A percentile compares a stretch with the other conserved stretches of the same genome.
These are phyloP conservation scores for Tuber borchii DNA, from an alignment of 495 filamentous ascomycete species.

Conservation along the genomic window DNA sequence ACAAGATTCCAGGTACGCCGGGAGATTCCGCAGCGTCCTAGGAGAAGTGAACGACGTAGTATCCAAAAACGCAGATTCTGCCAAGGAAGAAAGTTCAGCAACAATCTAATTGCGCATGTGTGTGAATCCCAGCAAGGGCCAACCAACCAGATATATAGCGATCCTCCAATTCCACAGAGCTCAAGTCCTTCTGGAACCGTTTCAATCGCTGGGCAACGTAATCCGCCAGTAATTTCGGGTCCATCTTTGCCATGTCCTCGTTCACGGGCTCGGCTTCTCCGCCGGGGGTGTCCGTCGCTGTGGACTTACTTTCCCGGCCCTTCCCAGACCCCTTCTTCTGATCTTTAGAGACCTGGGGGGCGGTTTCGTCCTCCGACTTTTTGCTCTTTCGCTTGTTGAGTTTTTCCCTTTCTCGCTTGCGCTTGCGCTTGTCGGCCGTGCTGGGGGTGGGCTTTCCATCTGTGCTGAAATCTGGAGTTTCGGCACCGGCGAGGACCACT, in stretches of 20 bases:
- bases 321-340: constrained; percentile 49
- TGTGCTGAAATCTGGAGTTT: background rate
- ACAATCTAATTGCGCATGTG: background rate
- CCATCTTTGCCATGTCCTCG: constrained; percentile 71
- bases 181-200: constrained; percentile 71
- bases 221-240: constrained; percentile 74
- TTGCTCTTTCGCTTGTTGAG: constrained; percentile 43
- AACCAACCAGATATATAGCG: constrained; percentile 77
- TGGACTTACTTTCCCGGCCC: constrained; percentile 55
- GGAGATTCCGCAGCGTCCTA: constrained; percentile 61
- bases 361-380: constrained; percentile 31
- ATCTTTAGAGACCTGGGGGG: constrained; percentile 44
- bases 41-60: constrained; percentile 62
- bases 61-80: constrained; percentile 58
- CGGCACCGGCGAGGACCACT: constrained; percentile 15
- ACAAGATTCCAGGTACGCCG: constrained; percentile 63
- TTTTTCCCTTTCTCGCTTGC: constrained; percentile 51
- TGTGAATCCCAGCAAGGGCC: constrained; percentile 24
- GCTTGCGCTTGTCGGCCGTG: constrained; percentile 44
- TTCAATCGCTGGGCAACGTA: constrained; percentile 71
- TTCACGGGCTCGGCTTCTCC: constrained; percentile 50
- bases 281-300: constrained; percentile 51
- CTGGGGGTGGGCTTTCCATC: background rate
- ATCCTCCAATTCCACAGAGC: constrained; percentile 74
- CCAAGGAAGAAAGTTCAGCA: constrained; percentile 10